Evolutionary conservation across 306 rosid genomes (phyloP).

Genomic region (Hippophae rhamnoides): DNA sequence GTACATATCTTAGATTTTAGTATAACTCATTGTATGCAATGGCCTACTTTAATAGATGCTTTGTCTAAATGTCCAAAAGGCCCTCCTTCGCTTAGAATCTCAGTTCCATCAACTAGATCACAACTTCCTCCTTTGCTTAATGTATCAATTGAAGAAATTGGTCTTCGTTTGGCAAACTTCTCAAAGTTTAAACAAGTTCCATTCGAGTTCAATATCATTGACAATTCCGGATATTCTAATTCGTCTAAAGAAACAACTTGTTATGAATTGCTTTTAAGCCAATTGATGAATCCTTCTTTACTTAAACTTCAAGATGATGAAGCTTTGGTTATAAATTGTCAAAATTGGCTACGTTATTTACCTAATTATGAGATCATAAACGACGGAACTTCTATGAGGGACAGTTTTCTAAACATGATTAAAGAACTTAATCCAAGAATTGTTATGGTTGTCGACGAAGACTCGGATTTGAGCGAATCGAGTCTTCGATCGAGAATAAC

Average conservation of each 20-base stretch:
- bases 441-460: slow-evolving; percentile 71
- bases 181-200: slow-evolving; percentile 61
- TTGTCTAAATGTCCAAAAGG: slow-evolving; percentile 71
- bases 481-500: slow-evolving; percentile 64
- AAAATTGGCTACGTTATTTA: slow-evolving; percentile 67
- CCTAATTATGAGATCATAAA: slow-evolving; percentile 31
- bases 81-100: slow-evolving; percentile 67
- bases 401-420: slow-evolving; percentile 41
- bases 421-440: slow-evolving; percentile 63
- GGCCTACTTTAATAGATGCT: slow-evolving; percentile 89
- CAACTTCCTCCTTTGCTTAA: slow-evolving; percentile 71
- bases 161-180: slow-evolving; percentile 63
- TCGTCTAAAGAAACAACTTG: slow-evolving; percentile 7
- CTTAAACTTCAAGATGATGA: slow-evolving; percentile 63
- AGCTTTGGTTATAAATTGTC: slow-evolving; percentile 79
- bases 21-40: slow-evolving; percentile 87
- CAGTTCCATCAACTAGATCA: slow-evolving; percentile 67
- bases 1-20: slow-evolving; percentile 86
- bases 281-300: slow-evolving; percentile 49
- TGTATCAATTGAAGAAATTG: slow-evolving; percentile 61
- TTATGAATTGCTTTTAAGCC: slow-evolving; percentile 39
- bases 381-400: slow-evolving; percentile 28
- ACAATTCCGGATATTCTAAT: slow-evolving; percentile 18
- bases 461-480: slow-evolving; percentile 47
- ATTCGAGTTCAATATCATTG: slow-evolving; percentile 60